These are phyloP conservation scores for Jasminum sambac DNA, from an alignment of 257 asterid species.

Conservation along the genomic window DNA sequence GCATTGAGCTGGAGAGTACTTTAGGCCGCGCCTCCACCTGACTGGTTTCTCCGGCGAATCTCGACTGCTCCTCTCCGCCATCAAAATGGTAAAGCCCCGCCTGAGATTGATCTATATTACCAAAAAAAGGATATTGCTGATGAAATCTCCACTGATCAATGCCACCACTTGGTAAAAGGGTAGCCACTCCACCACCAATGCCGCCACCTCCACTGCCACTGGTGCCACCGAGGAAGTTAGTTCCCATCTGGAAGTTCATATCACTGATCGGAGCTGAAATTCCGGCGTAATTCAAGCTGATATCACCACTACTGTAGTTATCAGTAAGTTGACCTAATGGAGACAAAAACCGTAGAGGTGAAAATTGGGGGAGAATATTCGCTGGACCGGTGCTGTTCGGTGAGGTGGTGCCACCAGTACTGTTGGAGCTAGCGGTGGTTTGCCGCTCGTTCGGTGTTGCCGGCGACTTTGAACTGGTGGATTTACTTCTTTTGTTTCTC, in stretches of 20 bases:
- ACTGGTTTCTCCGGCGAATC: slow-evolving; percentile 36
- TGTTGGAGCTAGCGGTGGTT: slow-evolving; percentile 45
- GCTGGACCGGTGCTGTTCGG: slow-evolving; percentile 27
- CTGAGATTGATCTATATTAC: slow-evolving; percentile 40
- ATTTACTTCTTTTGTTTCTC: slow-evolving; percentile 62
- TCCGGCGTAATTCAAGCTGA: slow-evolving; percentile 45
- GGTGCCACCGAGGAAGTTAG: slow-evolving; percentile 35
- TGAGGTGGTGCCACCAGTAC: slow-evolving; percentile 30
- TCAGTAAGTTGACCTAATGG: slow-evolving; percentile 65
- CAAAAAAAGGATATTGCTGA: slow-evolving; percentile 55
- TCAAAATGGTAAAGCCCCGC: slow-evolving; percentile 42
- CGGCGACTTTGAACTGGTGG: slow-evolving; percentile 59
- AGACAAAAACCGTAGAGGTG: slow-evolving; percentile 57
- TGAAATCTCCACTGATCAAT: slow-evolving; percentile 62
- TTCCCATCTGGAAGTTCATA: slow-evolving; percentile 41
- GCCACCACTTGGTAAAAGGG: slow-evolving; percentile 40
- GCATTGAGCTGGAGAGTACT: slow-evolving; percentile 39
- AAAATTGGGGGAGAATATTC: slow-evolving; percentile 35
- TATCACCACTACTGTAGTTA: slow-evolving; percentile 32
- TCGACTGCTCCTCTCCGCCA: slow-evolving; percentile 31
- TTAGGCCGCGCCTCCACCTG: slow-evolving; percentile 38
- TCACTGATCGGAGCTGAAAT: slow-evolving; percentile 34
- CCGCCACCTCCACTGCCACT: slow-evolving; percentile 15
- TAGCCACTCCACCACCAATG: slow-evolving; percentile 21
- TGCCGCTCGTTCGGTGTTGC: slow-evolving; percentile 36